A percentile compares a stretch with the other conserved stretches of the same genome.
These are phyloP conservation scores for Hypoxylon trugodes DNA, from an alignment of 495 filamentous ascomycete species.

Conservation along the genomic window DNA sequence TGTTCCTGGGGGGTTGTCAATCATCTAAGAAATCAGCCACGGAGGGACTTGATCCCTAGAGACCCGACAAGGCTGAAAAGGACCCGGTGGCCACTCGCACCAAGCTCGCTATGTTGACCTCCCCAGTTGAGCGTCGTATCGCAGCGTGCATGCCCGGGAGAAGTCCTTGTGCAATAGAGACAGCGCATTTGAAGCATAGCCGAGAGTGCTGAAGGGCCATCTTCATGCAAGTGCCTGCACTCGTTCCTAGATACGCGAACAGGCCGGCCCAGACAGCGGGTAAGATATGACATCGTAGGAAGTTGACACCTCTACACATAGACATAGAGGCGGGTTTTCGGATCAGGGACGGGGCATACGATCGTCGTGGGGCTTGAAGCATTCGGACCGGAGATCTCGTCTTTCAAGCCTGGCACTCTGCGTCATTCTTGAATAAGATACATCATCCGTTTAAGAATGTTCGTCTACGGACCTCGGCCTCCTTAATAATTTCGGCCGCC, in stretches of 20 bases:
- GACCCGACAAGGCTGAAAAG: constrained; percentile 45
- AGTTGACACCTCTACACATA: constrained; percentile 12
- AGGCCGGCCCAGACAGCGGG: constrained; percentile 40
- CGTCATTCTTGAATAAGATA: constrained; percentile 18
- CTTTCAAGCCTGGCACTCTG: constrained; percentile 17
- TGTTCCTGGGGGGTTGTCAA: constrained; percentile 33
- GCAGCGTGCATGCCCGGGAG: constrained; percentile 43
- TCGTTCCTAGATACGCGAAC: constrained; percentile 38
- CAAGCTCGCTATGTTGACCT: constrained; percentile 21
- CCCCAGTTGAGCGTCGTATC: constrained; percentile 40
- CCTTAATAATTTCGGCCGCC: constrained; percentile 78
- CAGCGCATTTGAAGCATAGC: constrained; percentile 37
- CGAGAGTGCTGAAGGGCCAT: constrained; percentile 34
- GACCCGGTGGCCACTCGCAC: constrained; percentile 36
- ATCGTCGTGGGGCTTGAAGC: constrained; percentile 25
- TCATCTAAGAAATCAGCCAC: constrained; percentile 42
- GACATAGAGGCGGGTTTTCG: constrained; percentile 23
- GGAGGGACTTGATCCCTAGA: constrained; percentile 40
- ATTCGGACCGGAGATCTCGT: constrained; percentile 36
- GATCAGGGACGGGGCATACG: constrained; percentile 22
- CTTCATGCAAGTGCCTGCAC: constrained; percentile 37
- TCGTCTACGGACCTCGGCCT: constrained; percentile 75
- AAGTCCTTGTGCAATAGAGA: constrained; percentile 44
- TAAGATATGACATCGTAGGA: constrained; percentile 37
- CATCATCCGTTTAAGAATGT: constrained; percentile 58